Conservation (phyloP, 768 basidiomycete species). For the Ramaria sp. region DNA sequence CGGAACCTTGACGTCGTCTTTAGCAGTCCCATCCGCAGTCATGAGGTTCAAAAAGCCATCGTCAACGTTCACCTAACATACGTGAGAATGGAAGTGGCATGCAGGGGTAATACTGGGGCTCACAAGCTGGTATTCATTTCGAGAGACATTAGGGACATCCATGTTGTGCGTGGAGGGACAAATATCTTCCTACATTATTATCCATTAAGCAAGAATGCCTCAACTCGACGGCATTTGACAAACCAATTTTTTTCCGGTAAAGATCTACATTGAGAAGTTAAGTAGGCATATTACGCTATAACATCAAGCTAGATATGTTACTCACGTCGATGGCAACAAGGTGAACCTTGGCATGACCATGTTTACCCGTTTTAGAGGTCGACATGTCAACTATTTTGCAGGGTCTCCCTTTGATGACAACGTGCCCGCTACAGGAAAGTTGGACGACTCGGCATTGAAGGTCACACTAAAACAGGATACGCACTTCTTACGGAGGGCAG, state of each 20-base stretch:
- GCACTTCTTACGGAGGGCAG: slow-evolving; percentile 63
- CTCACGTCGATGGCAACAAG: slow-evolving; percentile 92
- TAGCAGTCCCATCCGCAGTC: slow-evolving; percentile 63
- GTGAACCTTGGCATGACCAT: slow-evolving; percentile 99
- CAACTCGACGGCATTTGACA: slow-evolving; percentile 22
- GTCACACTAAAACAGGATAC: background rate
- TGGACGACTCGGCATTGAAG: background rate
- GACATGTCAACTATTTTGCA: slow-evolving; percentile 99
- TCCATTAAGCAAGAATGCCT: background rate
- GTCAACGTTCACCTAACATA: slow-evolving; percentile 68
- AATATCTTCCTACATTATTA: slow-evolving; percentile 66
- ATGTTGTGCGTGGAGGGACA: slow-evolving; percentile 98
- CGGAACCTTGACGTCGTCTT: slow-evolving; percentile 93
- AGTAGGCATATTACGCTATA: background rate
- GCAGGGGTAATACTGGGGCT: slow-evolving; percentile 14
- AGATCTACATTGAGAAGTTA: slow-evolving; percentile 60
- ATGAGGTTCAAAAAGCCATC: slow-evolving; percentile 95
- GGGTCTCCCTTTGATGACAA: slow-evolving; percentile 93
- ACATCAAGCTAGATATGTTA: background rate
- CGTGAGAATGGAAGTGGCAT: background rate
- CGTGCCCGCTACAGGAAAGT: slow-evolving; percentile 60
- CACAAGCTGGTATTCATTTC: slow-evolving; percentile 88
- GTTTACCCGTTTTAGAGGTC: slow-evolving; percentile 99
- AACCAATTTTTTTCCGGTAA: slow-evolving; percentile 95
- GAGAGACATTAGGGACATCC: slow-evolving; percentile 92